phyloP scores from a whole-genome alignment of 148 eudicot genomes.

The Camellia granthamiana region DNA sequence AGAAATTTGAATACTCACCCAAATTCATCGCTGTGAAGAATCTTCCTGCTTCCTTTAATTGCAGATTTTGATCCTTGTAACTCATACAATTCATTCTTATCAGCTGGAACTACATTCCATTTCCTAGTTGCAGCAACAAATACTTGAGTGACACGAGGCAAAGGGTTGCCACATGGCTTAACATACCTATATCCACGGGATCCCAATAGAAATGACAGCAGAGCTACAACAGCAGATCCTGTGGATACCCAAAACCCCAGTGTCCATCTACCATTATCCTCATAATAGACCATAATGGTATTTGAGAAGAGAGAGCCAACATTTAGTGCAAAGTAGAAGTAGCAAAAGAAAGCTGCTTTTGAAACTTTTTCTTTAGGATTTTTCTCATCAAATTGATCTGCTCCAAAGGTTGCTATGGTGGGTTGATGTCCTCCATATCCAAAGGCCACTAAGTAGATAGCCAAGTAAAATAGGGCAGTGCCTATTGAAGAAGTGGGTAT shows the following conservation, averaged over 20 bases:
- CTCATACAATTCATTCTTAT: slow-evolving; percentile 46
- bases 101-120: slow-evolving; percentile 21
- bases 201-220: slow-evolving; percentile 38
- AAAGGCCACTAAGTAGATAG: no score
- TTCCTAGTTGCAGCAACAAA: slow-evolving; percentile 56
- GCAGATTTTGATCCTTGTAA: slow-evolving; percentile 53
- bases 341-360: slow-evolving; percentile 51
- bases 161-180: slow-evolving; percentile 64
- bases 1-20: slow-evolving; percentile 17
- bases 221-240: slow-evolving; percentile 42
- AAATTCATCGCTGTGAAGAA: slow-evolving; percentile 41
- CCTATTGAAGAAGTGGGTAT: slow-evolving; percentile 30
- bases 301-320: slow-evolving; percentile 67
- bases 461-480: neutral
- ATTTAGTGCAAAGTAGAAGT: slow-evolving; percentile 80
- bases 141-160: slow-evolving; percentile 68
- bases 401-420: no score
- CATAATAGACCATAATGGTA: slow-evolving; percentile 63
- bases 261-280: slow-evolving; percentile 69
- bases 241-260: slow-evolving; percentile 57
- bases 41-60: slow-evolving; percentile 74
- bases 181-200: slow-evolving; percentile 42
- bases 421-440: no score
- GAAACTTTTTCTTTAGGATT: neutral
- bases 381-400: no score